Conservation (phyloP, 306 rosid genomes). For the Psophocarpus tetragonolobus region DNA sequence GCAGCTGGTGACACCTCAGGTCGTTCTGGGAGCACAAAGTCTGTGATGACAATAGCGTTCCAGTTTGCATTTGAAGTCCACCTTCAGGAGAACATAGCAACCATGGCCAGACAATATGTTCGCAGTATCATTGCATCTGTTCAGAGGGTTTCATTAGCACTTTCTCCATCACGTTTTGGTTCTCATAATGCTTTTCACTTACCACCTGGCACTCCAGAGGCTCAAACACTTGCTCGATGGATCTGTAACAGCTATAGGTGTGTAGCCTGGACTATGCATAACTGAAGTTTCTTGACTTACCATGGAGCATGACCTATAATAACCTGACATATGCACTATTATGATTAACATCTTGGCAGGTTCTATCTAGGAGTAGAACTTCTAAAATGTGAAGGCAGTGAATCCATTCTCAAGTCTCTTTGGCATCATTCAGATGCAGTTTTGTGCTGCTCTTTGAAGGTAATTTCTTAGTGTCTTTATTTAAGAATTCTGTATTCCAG, state of each 20-base stretch:
- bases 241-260: slow-evolving; percentile 83
- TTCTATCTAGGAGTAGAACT: slow-evolving; percentile 87
- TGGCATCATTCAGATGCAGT: slow-evolving; percentile 96
- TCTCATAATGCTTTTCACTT: slow-evolving; percentile 60
- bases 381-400: slow-evolving; percentile 79
- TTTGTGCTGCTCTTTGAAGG: slow-evolving; percentile 93
- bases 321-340: background rate
- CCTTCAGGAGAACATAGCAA: slow-evolving; percentile 84
- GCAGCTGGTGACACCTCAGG: slow-evolving; percentile 61
- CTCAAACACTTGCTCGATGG: slow-evolving; percentile 87
- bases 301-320: background rate
- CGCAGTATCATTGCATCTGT: slow-evolving; percentile 91
- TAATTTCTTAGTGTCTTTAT: slow-evolving; percentile 19
- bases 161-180: slow-evolving; percentile 77
- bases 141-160: slow-evolving; percentile 95
- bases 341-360: slow-evolving; percentile 42
- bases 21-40: slow-evolving; percentile 68
- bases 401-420: slow-evolving; percentile 80
- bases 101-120: slow-evolving; percentile 92
- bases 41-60: slow-evolving; percentile 99
- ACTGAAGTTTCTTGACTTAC: background rate
- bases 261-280: slow-evolving; percentile 7
- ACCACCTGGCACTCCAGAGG: slow-evolving; percentile 91
- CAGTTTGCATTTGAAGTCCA: slow-evolving; percentile 92
- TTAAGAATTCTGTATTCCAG: background rate